phyloP scores from a whole-genome alignment of 2,329 filamentous ascomycete genomes.

The Sarocladium oryzae region DNA sequence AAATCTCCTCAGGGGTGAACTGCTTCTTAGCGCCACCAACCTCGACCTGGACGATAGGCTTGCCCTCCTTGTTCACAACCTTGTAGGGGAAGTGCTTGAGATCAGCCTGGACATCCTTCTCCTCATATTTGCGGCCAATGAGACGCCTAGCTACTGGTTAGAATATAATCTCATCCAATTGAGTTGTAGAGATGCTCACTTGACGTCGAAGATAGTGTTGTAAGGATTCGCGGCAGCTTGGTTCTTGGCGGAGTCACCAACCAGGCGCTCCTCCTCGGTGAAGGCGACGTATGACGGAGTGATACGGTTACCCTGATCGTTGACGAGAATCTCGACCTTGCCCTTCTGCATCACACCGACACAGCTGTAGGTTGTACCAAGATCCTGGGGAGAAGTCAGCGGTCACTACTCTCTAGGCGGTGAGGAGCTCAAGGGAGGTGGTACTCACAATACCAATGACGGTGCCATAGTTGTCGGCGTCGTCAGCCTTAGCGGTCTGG shows the following conservation, averaged over 20 bases:
- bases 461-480: constrained; percentile 74
- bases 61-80: constrained; percentile 81
- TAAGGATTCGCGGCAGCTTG: constrained; percentile 76
- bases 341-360: constrained; percentile 95
- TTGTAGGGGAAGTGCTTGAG: constrained; percentile 99
- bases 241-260: constrained; percentile 97
- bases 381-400: constrained; percentile 42
- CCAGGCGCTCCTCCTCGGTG: constrained; percentile 92
- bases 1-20: constrained; percentile 76
- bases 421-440: background rate
- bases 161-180: constrained; percentile 1
- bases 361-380: constrained; percentile 85
- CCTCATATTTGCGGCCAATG: constrained; percentile 75
- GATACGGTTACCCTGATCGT: constrained; percentile 95
- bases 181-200: constrained; percentile 52
- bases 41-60: constrained; percentile 76
- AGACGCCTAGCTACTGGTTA: constrained; percentile 54
- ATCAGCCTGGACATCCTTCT: constrained; percentile 85
- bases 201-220: constrained; percentile 75
- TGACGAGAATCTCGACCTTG: constrained; percentile 91
- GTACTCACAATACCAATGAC: constrained; percentile 80
- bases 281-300: constrained; percentile 94
- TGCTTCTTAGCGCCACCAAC: constrained; percentile 59
- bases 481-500: constrained; percentile 68
- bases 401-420: constrained; percentile 10